Evolutionary conservation across 2,329 filamentous ascomycete genomes (phyloP).

Genomic region (Capronia epimyces): DNA sequence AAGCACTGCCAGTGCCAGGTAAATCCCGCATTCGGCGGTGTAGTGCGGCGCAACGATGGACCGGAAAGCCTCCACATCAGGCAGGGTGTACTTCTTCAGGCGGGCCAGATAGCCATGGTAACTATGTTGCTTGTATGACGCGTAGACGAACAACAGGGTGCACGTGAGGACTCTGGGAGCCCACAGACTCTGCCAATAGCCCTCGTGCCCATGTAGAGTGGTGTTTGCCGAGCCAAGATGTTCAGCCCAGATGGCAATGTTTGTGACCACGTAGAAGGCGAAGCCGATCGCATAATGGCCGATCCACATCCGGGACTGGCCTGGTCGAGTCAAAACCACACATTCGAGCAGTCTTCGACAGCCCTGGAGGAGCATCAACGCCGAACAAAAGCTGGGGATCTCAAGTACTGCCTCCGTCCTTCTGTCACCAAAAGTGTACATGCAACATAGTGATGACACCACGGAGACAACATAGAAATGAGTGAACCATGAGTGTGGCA

Average conservation of each 20-base stretch:
- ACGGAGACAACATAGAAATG: slow-evolving; percentile 79
- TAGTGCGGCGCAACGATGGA: slow-evolving; percentile 82
- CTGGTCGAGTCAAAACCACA: slow-evolving; percentile 54
- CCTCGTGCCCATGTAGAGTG: neutral
- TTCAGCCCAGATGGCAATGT: slow-evolving; percentile 78
- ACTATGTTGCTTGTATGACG: slow-evolving; percentile 67
- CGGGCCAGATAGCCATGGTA: slow-evolving; percentile 66
- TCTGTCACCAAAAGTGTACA: slow-evolving; percentile 45
- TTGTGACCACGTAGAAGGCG: slow-evolving; percentile 68
- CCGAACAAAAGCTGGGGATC: slow-evolving; percentile 52
- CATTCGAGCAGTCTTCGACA: slow-evolving; percentile 71
- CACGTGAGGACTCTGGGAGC: slow-evolving; percentile 6
- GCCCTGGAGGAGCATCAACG: slow-evolving; percentile 70
- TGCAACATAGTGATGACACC: slow-evolving; percentile 68
- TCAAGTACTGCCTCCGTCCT: slow-evolving; percentile 39
- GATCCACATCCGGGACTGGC: slow-evolving; percentile 74
- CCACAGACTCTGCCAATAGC: neutral
- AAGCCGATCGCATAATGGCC: slow-evolving; percentile 76
- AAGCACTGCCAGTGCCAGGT: slow-evolving; percentile 68
- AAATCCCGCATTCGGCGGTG: slow-evolving; percentile 78
- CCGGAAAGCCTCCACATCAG: slow-evolving; percentile 65
- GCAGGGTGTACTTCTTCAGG: slow-evolving; percentile 77
- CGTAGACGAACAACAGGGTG: slow-evolving; percentile 57
- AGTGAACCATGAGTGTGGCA: slow-evolving; percentile 84
- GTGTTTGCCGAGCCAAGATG: neutral